Evolutionary conservation across 2,329 filamentous ascomycete species (phyloP), one percentile per base, ranked within the genome.

Genomic region (Phialocephala subalpina): DNA sequence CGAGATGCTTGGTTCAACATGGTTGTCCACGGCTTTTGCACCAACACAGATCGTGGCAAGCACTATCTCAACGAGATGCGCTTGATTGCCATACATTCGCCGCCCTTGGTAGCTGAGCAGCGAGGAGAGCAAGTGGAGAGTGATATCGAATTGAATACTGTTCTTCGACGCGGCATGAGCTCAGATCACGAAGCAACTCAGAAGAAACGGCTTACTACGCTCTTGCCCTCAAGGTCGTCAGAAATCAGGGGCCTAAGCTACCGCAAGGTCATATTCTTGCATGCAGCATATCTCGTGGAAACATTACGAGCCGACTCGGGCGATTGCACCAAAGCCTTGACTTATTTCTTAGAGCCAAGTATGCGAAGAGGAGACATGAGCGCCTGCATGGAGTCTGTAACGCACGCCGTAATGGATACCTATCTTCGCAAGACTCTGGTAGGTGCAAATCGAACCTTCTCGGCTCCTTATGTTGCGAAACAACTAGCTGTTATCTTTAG

Each of bases 1-100:
- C 90, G 95, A 60, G 94, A 99, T 82, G 93, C 93, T 5, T 99
- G 96, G 96, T 98, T 97, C 81, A 99, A 99, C 74, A 93, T 98
- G 68, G 92, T 94, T 25, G 92, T 97, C 0, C 96, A 99, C 77
- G 96, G 94, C 4, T 97, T 98, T 76, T 90, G 90, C 11, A 84
- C 91, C 12, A 86, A 86, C 18, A 95, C 93, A 0, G 86, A 90
- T 18, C 87, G 92, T 62, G 92, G 90, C 20, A 90, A 90, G 76
- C 87, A 87, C 70, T 88, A 97, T 73, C 79, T 89, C 58, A 86
- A 90, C 64, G 94, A 97, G 75, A 84, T 99, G 22, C 89, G 92
- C 27, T 84, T 92, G 40, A 90, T 99, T 76, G 95, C 97, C 1
- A 88, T 93, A 60, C 90, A 97, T 78, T 97, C 94, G 14, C 90